Conservation (phyloP, 305 asterid genomes). For the Fraxinus sp. region DNA sequence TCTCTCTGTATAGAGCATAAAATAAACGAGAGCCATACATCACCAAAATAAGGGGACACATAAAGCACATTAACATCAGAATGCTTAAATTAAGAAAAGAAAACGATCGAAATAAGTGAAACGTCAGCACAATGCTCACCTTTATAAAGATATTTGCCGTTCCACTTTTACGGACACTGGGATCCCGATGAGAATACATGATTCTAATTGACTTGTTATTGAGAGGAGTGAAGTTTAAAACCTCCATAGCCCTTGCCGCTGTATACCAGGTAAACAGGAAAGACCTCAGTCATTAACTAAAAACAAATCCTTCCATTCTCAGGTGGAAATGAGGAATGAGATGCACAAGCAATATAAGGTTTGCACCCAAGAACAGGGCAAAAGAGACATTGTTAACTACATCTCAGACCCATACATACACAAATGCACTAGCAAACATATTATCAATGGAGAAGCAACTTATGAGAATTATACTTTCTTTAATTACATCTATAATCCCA, state of each 20-base stretch:
- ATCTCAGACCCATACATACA: not conserved
- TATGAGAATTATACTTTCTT: not conserved
- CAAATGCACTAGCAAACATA: not conserved
- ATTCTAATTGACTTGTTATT: conserved; percentile 47
- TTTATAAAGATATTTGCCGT: conserved; percentile 38
- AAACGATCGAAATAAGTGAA: not conserved
- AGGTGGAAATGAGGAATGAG: not conserved
- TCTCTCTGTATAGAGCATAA: not conserved
- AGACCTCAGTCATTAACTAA: not conserved
- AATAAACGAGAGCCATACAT: not conserved
- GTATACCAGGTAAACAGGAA: not conserved
- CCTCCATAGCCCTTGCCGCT: conserved; percentile 54
- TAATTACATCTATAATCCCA: not conserved
- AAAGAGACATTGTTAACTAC: not conserved
- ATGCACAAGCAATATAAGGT: not conserved
- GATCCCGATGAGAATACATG: conserved; percentile 60
- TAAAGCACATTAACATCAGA: not conserved
- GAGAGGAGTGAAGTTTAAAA: conserved; percentile 52
- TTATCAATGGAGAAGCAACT: not conserved
- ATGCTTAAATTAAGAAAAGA: not conserved
- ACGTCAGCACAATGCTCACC: not conserved
- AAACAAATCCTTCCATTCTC: not conserved
- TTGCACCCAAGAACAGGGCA: not conserved
- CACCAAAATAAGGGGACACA: not conserved
- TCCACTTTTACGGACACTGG: conserved; percentile 51